Evolutionary conservation across 2,329 filamentous ascomycete genomes (phyloP).

Genomic region (Aspergillus flavus): DNA sequence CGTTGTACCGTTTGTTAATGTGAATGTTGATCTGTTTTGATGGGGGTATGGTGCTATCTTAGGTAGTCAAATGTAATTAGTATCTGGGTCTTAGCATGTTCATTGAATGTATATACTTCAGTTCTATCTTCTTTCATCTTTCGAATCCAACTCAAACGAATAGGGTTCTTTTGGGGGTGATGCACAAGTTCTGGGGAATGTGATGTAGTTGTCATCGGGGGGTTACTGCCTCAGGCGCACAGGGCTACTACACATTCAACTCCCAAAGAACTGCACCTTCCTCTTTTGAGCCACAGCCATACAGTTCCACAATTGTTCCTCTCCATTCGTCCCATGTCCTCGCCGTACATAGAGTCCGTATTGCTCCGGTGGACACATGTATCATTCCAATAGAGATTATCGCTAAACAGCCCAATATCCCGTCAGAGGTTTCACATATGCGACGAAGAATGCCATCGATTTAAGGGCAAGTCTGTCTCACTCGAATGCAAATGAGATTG

Average conservation of each 20-base stretch:
- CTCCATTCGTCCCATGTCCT: background rate
- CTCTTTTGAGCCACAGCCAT: background rate
- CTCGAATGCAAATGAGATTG: background rate
- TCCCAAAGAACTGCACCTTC: background rate
- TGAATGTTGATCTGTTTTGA: background rate
- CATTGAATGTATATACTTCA: too few relatives aligned
- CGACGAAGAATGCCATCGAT: background rate
- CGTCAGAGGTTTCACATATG: background rate
- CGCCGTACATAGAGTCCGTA: background rate
- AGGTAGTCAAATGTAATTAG: background rate
- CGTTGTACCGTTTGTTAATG: slow-evolving; percentile 14
- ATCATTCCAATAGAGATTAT: background rate
- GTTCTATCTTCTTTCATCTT: too few relatives aligned
- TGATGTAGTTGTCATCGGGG: background rate
- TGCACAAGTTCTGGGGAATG: too few relatives aligned
- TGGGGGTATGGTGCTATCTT: background rate
- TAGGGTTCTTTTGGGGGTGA: background rate
- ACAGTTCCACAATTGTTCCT: background rate
- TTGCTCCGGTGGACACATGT: background rate
- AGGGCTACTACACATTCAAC: background rate
- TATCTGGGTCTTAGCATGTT: background rate
- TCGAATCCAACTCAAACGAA: background rate
- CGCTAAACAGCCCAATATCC: background rate
- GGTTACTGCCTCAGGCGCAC: background rate
- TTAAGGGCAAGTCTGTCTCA: background rate